Evolutionary conservation across 805 yeast species (phyloP).

Genomic region (Candida boleticola): DNA sequence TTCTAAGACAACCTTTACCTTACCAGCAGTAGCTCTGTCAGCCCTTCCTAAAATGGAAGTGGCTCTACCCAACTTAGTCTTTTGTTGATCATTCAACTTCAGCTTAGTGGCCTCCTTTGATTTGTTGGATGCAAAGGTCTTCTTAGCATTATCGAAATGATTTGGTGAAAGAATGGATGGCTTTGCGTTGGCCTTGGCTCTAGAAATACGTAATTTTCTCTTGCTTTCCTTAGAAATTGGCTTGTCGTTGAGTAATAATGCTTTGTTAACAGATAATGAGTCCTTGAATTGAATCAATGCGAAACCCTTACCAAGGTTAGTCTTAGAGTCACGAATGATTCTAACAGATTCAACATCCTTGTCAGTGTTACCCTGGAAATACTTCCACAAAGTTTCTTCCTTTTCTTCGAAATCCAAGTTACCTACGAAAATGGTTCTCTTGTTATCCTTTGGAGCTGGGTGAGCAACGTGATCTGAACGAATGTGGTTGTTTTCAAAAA

Average conservation of each 20-base stretch:
- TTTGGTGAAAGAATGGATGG: conserved; percentile 45
- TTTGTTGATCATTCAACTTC: conserved; percentile 61
- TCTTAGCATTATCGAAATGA: conserved; percentile 34
- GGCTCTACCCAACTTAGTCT: conserved; percentile 79
- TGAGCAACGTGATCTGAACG: conserved; percentile 93
- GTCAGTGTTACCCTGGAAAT: conserved; percentile 51
- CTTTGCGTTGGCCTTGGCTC: conserved; percentile 45
- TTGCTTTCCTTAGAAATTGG: conserved; percentile 42
- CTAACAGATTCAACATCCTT: conserved; percentile 81
- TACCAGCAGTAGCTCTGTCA: conserved; percentile 70
- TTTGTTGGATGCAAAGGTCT: conserved; percentile 20
- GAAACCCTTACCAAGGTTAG: conserved; percentile 95
- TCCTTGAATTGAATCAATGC: conserved; percentile 91
- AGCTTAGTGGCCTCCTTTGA: conserved; percentile 11
- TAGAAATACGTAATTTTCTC: conserved; percentile 72
- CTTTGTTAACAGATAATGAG: conserved; percentile 70
- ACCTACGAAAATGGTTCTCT: conserved; percentile 86
- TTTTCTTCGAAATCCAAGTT: conserved; percentile 89
- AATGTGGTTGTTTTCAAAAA: conserved; percentile 71
- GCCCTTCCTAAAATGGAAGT: conserved; percentile 72
- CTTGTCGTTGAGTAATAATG: conserved; percentile 73
- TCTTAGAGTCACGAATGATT: conserved; percentile 85
- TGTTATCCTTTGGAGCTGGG: conserved; percentile 82
- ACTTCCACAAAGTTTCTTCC: conserved; percentile 86
- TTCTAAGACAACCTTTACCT: conserved; percentile 47